Conservation (phyloP, 768 basidiomycete genomes). For the Neoboletus brunneissimus region DNA sequence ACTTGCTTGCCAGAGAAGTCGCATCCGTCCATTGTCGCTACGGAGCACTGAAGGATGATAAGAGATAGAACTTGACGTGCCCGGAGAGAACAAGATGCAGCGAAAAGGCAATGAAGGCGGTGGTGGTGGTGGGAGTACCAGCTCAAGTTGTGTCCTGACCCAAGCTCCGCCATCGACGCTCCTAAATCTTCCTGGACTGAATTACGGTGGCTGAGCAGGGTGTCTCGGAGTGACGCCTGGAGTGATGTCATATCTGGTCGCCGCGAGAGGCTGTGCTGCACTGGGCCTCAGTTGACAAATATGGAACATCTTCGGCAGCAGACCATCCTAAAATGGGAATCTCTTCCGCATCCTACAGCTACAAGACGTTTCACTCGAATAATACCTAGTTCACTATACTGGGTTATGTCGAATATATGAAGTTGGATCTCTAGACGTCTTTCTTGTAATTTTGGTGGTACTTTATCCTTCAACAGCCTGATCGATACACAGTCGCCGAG, state of each 20-base stretch:
- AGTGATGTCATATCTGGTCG: neutral
- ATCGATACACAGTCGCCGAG: too few species aligned
- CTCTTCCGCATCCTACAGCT: too few species aligned
- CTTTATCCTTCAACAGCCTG: too few species aligned
- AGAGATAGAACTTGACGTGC: neutral
- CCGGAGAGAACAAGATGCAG: neutral
- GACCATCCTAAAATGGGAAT: neutral
- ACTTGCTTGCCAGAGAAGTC: slow-evolving; percentile 51
- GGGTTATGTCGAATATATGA: too few species aligned
- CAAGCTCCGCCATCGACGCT: neutral
- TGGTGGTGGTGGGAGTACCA: neutral
- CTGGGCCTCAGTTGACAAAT: neutral
- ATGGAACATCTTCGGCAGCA: neutral
- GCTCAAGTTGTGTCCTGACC: neutral
- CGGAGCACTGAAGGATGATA: neutral
- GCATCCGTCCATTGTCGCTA: slow-evolving; percentile 21
- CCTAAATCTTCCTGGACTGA: neutral
- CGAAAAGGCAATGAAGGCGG: neutral
- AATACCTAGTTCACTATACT: too few species aligned
- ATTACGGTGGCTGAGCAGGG: neutral
- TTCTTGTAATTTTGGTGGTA: too few species aligned
- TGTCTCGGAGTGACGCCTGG: too few species aligned
- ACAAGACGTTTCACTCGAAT: too few species aligned
- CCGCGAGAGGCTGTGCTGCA: neutral
- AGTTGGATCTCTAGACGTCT: too few species aligned